Percentiles rank a stretch among this genome's conserved stretches.
phyloP scores from a whole-genome alignment of 2,329 filamentous ascomycete genomes.

The Corinectria fuckeliana region DNA sequence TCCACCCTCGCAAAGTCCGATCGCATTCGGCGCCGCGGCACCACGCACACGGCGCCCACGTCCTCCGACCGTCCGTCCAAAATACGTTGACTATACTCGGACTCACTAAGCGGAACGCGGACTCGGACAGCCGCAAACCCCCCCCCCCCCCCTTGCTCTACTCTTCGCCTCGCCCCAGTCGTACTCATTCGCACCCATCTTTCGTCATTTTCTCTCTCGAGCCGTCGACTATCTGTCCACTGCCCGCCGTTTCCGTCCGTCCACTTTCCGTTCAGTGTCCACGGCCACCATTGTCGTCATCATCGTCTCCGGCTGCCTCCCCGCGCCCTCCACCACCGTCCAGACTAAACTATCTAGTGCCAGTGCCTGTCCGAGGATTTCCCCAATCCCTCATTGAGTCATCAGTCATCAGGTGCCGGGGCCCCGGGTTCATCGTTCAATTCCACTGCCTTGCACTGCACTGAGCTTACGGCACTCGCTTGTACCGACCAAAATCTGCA shows the following conservation, averaged over 20 bases:
- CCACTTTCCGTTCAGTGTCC: background rate
- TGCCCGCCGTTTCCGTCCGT: background rate
- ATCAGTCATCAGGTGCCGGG: background rate
- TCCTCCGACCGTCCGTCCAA: background rate
- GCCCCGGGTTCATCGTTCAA: background rate
- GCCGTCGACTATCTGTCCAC: conserved; percentile 2
- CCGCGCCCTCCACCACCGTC: background rate
- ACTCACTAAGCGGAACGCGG: conserved; percentile 3
- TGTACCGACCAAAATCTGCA: background rate
- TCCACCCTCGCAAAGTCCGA: background rate
- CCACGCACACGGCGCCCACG: conserved; percentile 2
- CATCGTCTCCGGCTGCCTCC: background rate
- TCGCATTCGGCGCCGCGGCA: conserved; percentile 4
- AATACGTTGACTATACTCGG: background rate
- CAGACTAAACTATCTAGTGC: too few relatives aligned
- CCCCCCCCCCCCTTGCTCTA: background rate
- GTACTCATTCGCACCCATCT: background rate
- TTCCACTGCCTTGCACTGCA: background rate
- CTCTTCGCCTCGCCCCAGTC: background rate
- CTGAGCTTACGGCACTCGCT: conserved; percentile 5
- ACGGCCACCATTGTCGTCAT: background rate
- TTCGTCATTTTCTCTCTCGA: background rate
- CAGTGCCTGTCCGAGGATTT: background rate
- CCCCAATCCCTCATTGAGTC: background rate
- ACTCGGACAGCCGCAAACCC: background rate